Conservation (phyloP, 2,329 filamentous ascomycete species). For the Chaetomium olivaceum region DNA sequence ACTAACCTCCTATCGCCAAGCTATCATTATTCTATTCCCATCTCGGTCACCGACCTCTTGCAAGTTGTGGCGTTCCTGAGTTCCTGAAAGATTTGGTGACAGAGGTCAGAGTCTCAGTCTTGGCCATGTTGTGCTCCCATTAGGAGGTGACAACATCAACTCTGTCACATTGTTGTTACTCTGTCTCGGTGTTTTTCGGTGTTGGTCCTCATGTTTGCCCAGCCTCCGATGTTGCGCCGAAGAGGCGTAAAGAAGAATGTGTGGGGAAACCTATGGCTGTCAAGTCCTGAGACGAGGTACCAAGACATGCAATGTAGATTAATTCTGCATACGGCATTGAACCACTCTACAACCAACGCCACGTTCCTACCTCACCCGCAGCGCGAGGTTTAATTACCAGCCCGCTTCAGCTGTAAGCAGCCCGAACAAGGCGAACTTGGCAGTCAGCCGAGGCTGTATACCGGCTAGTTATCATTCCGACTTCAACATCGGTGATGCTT, state of each 20-base stretch:
- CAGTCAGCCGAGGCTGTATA: neutral
- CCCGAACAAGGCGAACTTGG: neutral
- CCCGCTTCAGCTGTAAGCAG: neutral
- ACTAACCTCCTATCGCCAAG: neutral
- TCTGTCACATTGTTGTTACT: neutral
- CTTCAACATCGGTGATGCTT: neutral
- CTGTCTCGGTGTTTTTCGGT: neutral
- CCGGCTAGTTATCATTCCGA: neutral
- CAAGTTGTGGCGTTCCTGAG: neutral
- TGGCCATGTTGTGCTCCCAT: neutral
- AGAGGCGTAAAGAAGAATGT: neutral
- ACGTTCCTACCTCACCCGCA: neutral
- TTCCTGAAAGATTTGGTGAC: neutral
- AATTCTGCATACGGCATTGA: neutral
- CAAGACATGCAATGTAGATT: neutral
- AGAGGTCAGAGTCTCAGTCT: neutral
- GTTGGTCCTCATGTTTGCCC: neutral
- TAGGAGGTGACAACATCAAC: neutral
- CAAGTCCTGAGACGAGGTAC: neutral
- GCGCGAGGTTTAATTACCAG: neutral
- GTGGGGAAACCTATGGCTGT: neutral
- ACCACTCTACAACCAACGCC: neutral
- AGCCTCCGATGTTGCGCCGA: neutral
- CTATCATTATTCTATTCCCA: neutral
- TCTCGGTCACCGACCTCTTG: neutral